Percentiles rank a stretch among this genome's conserved stretches.
Conservation (phyloP, 73 alveolate species). For the Blepharisma stoltei region DNA sequence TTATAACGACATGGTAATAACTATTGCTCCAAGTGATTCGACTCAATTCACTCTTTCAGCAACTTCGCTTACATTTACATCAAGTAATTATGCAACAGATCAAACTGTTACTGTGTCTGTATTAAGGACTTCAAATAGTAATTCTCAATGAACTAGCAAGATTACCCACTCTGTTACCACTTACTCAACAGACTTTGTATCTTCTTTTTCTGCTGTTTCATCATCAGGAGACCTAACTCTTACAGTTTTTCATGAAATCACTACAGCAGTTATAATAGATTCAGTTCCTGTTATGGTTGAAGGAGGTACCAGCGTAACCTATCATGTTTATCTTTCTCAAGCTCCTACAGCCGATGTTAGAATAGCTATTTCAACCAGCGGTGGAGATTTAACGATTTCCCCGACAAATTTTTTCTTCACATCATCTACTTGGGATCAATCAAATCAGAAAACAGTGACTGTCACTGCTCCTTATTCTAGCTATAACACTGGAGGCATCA, state of each 20-base stretch:
- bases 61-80: neutral
- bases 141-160: neutral
- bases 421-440: neutral
- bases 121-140: neutral
- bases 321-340: neutral
- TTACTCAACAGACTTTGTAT: too few species aligned
- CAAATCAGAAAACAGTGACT: neutral
- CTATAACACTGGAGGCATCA: neutral
- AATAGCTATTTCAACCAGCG: neutral
- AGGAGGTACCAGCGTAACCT: neutral
- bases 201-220: neutral
- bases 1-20: neutral
- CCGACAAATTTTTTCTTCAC: neutral
- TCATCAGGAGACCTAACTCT: neutral
- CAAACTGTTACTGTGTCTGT: constrained; percentile 22
- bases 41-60: neutral
- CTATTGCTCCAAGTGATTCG: neutral
- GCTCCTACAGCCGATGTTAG: neutral
- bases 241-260: neutral
- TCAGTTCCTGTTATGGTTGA: neutral
- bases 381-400: neutral
- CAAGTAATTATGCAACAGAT: constrained; percentile 2
- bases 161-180: neutral
- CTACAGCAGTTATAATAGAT: neutral
- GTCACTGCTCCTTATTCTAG: neutral